Base-by-base conservation (phyloP, 345 rosid genomes). In the Erodium maritimum region DNA sequence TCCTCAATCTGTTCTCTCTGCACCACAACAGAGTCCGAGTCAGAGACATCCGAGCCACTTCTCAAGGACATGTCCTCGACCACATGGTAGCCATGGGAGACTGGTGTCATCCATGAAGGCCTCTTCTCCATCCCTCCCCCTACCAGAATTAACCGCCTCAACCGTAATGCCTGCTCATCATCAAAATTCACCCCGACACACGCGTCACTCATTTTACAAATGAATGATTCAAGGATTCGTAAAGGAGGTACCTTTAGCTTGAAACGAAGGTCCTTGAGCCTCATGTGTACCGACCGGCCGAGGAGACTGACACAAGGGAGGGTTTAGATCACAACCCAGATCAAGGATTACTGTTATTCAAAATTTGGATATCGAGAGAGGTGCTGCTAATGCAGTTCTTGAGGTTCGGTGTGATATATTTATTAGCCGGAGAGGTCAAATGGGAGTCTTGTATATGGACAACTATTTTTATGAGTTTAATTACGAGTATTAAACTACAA, bases 71-170 rank as follows among this genome's bases (percentile, higher is more conserved):
- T 73, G 55, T 79, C 74, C 56, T 71, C 77, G 5, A 79, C 62
- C n/a, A 79, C 79, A 71, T 76, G 84, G 56, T 56, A 80, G 23
- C 96, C 96, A 63, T 88, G 86, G 18, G 90, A 76, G 61, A 77
- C 60, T 42, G 83, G 83, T 60, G 60, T 61, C 81, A 81, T 73
- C 93, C 93, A 83, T 55, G 78, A 72, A 21, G 82, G 76, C 69
- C 73, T 85, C 73, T 61, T 80, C 19, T 21, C 17, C 25, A 19
- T 52, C 33, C 50, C 58, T 23, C 71, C 61, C 23, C 68, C 66
- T 4, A 23, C 21, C 4, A 69, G 69, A 59, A n/a, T n/a, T n/a
- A 82, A 69, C 17, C 79, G 50, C 58, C 66, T 71, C 62, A 81
- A 67, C 68, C 73, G 67, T 60, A 78, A 66, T 18, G 76, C 84